Evolutionary conservation across 805 yeast genomes (phyloP), one percentile per base, ranked within the genome.

Genomic region (Cyberlindnera lachancei): DNA sequence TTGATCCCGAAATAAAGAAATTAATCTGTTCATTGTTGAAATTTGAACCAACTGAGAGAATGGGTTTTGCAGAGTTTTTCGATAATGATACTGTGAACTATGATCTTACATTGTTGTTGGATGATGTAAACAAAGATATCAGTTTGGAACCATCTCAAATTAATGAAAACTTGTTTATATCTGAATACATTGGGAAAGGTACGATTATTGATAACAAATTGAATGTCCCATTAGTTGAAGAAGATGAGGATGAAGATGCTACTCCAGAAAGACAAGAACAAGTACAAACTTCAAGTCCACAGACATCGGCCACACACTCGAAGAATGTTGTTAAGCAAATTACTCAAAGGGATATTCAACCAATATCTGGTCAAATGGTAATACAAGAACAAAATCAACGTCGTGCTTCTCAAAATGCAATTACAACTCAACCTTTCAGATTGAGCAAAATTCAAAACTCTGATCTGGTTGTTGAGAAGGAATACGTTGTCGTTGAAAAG

Each of bases 401-500:
- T 14, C 31, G 31, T 21, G 23, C 13, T n/a, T 26, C 31, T 15
- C 46, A 21, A 31, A 38, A 11, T 29, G 16, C 16, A 5, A 11
- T n/a, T 6, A 20, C 26, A 23, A 37, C 26, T n/a, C 25, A 37
- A 23, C 25, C 24, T 23, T 41, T 46, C 23, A 10, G 26, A 29
- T 17, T 29, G 20, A n/a, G 20, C 10, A 40, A 44, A 9, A 36
- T 45, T 25, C 41, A 37, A 20, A 25, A 38, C 9, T 66, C 63
- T 15, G 82, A 76, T 33, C 50, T 69, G 15, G 65, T 70, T 17
- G 60, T 77, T 35, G 95, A 86, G 46, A 78, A 75, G 43, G 96
- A 87, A 49, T 90, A 90, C 47, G 97, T 90, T 21, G 94, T 90
- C 24, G 88, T 90, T 18, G 97, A 90, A 55, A 92, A 90, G 55